Percentiles rank a stretch among this genome's conserved stretches.
Evolutionary conservation across 208 protist species (phyloP).

Genomic region (Phytomonas sp.): DNA sequence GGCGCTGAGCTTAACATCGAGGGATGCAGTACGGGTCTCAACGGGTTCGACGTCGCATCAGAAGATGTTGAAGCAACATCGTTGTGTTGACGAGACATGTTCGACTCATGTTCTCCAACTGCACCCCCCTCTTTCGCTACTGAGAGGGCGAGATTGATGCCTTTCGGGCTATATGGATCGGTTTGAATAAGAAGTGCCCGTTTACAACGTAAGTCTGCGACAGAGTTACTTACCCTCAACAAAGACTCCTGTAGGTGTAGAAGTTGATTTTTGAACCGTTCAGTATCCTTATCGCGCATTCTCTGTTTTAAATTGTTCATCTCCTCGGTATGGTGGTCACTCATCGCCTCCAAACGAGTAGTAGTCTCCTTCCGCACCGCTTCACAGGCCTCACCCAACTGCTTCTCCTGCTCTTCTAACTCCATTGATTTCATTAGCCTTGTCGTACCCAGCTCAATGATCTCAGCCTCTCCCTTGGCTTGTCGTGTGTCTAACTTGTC

Average conservation of each 20-base stretch:
- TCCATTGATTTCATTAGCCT: conserved; percentile 40
- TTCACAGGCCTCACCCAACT: conserved; percentile 9
- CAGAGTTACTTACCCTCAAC: background rate
- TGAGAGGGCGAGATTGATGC: background rate
- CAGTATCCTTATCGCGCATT: background rate
- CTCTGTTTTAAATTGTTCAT: background rate
- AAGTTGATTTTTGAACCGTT: background rate
- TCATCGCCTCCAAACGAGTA: background rate
- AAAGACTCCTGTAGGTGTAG: background rate
- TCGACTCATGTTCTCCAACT: background rate
- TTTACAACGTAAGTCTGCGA: background rate
- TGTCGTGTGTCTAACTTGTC: conserved; percentile 1
- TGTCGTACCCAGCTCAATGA: conserved; percentile 1
- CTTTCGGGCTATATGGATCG: background rate
- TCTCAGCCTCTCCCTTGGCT: background rate
- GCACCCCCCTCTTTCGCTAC: background rate
- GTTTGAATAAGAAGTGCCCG: background rate
- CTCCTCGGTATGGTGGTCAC: background rate
- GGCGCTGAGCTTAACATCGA: background rate
- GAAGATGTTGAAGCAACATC: background rate
- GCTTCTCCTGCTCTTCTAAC: conserved; percentile 21
- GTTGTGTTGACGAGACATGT: background rate
- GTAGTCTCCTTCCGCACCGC: background rate
- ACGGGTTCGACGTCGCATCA: background rate
- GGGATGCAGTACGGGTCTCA: background rate